Evolutionary conservation across 139 green algal species (phyloP), one percentile per base, ranked within the genome.

Genomic region (Monoraphidium neglectum): DNA sequence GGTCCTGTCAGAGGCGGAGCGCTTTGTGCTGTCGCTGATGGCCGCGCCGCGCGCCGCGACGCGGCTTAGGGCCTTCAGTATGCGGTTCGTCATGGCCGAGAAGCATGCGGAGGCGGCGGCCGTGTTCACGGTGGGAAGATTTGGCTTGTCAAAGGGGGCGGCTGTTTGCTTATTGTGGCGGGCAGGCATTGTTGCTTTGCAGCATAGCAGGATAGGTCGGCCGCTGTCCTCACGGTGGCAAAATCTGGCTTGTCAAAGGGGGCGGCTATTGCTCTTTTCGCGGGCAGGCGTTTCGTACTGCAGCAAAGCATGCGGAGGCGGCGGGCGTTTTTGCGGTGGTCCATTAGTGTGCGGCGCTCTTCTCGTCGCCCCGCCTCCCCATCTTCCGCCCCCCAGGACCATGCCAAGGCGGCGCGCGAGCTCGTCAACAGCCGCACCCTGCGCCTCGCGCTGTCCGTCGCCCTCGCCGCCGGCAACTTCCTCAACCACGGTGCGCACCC

Each of bases 401-500:
- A 87, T 63, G 67, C 84, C 26, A 30, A 53, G 6, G 81, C 81
- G 24, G 72, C 69, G 54, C 72, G 72, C 46, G 70, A 85, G 62
- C 68, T 89, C 51, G 37, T 75, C 10, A 15, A 8, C 35, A 83
- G 70, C 47, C 28, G 1, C 13, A 70, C 82, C 28, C 87, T 88
- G 37, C 70, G 72, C 36, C 46, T 49, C 24, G 70, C 68, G 61
- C 83, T 91, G 72, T 64, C 72, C 0, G 65, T 69, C 8, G 79
- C 62, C 8, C 69, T 86, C 28, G 69, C 68, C 10, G 76, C 80
- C 5, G 86, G 86, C 76, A 91, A 91, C 83, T 91, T 86, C 74
- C 47, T 91, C 18, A 91, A 91, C 76, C 75, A 86, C 62, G 84
- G 80, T n/a, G n/a, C n/a, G n/a, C n/a, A n/a, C n/a, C n/a, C n/a